A percentile compares a stretch with the other conserved stretches of the same genome.
Evolutionary conservation across 768 basidiomycete genomes (phyloP).

Genomic region (Lactarius pseudohatsudake): DNA sequence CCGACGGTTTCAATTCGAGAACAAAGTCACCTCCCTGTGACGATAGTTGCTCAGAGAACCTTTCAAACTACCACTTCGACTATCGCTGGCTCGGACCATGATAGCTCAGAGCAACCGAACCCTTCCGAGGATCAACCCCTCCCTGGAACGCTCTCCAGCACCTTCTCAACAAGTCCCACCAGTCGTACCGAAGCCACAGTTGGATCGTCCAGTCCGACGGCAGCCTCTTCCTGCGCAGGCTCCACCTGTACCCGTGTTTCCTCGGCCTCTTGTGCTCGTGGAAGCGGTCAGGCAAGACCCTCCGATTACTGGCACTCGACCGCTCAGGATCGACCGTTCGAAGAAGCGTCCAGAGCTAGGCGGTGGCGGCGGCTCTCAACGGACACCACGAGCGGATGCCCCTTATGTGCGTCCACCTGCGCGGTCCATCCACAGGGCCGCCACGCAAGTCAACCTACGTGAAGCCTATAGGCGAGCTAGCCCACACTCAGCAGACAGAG

Average conservation of each 20-base stretch:
- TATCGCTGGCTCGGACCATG: background rate
- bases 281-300: background rate
- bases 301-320: constrained; percentile 4
- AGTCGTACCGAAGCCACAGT: no score
- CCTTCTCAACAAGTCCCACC: background rate
- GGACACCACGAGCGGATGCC: background rate
- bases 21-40: background rate
- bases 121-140: background rate
- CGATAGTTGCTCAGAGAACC: constrained; percentile 13
- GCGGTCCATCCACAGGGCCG: constrained; percentile 6
- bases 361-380: background rate
- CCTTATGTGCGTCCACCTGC: background rate
- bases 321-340: constrained; percentile 18
- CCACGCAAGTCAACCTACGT: constrained; percentile 18
- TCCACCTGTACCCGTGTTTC: no score
- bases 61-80: constrained; percentile 22
- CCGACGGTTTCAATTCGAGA: background rate
- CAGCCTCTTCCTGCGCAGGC: background rate
- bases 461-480: constrained; percentile 6
- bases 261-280: background rate
- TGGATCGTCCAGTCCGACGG: background rate
- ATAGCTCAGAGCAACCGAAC: background rate
- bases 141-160: background rate
- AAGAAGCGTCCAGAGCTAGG: constrained; percentile 1
- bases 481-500: constrained; percentile 1